Conservation (phyloP, 2,329 filamentous ascomycete species). For the Penicillium sp. region DNA sequence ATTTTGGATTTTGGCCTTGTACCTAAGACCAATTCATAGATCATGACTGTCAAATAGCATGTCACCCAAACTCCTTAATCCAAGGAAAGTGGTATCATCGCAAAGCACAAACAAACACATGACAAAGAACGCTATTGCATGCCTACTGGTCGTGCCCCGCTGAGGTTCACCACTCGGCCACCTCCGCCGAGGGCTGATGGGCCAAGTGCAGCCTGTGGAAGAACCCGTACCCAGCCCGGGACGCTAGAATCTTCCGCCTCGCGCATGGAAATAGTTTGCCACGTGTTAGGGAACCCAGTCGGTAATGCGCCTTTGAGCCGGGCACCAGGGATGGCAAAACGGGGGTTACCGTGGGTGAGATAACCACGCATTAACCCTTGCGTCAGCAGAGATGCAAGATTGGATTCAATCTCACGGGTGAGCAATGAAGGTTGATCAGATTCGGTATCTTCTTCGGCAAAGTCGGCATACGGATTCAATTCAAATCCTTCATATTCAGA, state of each 20-base stretch:
- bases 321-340: slow-evolving; percentile 77
- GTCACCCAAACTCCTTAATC: neutral
- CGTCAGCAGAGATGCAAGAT: slow-evolving; percentile 68
- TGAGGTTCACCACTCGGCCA: slow-evolving; percentile 54
- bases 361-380: slow-evolving; percentile 81
- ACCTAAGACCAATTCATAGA: neutral
- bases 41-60: neutral
- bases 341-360: slow-evolving; percentile 66
- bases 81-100: slow-evolving; percentile 1
- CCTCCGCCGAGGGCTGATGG: slow-evolving; percentile 30
- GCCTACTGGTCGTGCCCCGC: slow-evolving; percentile 50
- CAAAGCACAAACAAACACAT: neutral
- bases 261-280: slow-evolving; percentile 59
- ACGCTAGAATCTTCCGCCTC: slow-evolving; percentile 58
- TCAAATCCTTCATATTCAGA: slow-evolving; percentile 39
- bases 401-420: slow-evolving; percentile 63
- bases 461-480: slow-evolving; percentile 54
- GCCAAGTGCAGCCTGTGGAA: slow-evolving; percentile 15
- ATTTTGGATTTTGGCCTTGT: too few relatives aligned
- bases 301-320: slow-evolving; percentile 37
- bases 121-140: slow-evolving; percentile 17
- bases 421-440: slow-evolving; percentile 42
- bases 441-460: slow-evolving; percentile 13
- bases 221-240: slow-evolving; percentile 65
- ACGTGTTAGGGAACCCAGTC: slow-evolving; percentile 63